Percentiles rank a stretch among this genome's conserved stretches.
These are phyloP conservation scores for Plasmopara halstedii DNA, from an alignment of 352 stramenopile genomes.

Conservation along the genomic window DNA sequence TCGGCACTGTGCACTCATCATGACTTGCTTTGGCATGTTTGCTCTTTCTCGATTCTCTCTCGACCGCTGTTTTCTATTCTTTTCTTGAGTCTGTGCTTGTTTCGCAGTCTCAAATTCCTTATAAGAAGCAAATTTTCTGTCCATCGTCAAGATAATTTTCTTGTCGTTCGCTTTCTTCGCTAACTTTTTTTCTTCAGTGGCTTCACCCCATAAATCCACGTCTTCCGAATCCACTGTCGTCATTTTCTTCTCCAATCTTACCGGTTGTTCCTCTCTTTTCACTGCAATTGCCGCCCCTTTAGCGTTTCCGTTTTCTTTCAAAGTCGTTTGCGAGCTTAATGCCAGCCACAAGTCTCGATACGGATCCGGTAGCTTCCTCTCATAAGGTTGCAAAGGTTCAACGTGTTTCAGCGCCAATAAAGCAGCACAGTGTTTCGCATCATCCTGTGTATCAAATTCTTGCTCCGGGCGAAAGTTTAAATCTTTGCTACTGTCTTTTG, in stretches of 20 bases:
- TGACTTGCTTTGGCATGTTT: conserved; percentile 84
- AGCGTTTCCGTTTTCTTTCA: not conserved
- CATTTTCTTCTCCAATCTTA: conserved; percentile 5
- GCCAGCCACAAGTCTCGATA: conserved; percentile 91
- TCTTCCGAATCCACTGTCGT: conserved; percentile 2
- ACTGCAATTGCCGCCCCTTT: conserved; percentile 1
- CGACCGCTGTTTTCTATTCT: conserved; percentile 72
- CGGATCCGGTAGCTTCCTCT: conserved; percentile 95
- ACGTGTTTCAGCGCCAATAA: conserved; percentile 93
- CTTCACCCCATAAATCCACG: conserved; percentile 35
- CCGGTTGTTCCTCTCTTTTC: conserved; percentile 5
- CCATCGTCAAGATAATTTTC: conserved; percentile 42
- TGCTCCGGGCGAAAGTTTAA: conserved; percentile 87
- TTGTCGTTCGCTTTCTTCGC: conserved; percentile 14
- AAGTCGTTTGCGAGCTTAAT: conserved; percentile 16
- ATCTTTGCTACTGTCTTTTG: conserved; percentile 92
- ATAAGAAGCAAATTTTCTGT: conserved; percentile 68
- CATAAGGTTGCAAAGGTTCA: conserved; percentile 88
- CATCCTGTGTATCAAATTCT: conserved; percentile 67
- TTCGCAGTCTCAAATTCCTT: conserved; percentile 62
- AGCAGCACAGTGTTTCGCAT: conserved; percentile 90
- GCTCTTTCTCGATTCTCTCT: conserved; percentile 89
- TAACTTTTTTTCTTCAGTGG: conserved; percentile 1
- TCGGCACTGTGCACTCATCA: conserved; percentile 85
- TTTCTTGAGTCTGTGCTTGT: conserved; percentile 37